Percentiles rank a stretch among this genome's conserved stretches.
Conservation (phyloP, 164 flowering plant species). For the Magnolia officinalis region DNA sequence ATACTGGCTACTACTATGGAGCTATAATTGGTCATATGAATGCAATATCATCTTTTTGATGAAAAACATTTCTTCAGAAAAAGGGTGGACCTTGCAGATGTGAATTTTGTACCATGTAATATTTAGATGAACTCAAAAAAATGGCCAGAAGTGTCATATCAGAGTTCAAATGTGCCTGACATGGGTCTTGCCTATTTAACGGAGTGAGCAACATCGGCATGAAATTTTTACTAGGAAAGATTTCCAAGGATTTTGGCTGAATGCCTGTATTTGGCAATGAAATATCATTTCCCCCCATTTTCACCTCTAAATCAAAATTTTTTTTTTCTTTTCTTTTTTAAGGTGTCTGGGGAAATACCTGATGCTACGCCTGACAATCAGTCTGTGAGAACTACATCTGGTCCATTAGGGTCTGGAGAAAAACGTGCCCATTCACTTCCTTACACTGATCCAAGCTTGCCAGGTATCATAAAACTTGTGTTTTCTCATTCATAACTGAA, state of each 20-base stretch:
- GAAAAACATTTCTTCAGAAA: no score
- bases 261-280: not conserved
- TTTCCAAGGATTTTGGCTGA: not conserved
- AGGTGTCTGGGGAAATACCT: slow-evolving; percentile 94
- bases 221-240: not conserved
- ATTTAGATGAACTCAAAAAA: no score
- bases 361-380: slow-evolving; percentile 75
- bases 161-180: not conserved
- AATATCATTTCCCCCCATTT: not conserved
- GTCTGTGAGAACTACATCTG: slow-evolving; percentile 75
- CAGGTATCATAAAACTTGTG: slow-evolving; percentile 45
- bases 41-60: no score
- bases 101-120: no score
- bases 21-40: no score
- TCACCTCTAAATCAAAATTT: not conserved
- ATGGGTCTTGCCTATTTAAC: not conserved
- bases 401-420: slow-evolving; percentile 86
- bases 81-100: no score
- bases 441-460: slow-evolving; percentile 83
- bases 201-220: not conserved
- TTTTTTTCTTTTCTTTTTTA: slow-evolving; percentile 5
- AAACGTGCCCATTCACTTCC: slow-evolving; percentile 66
- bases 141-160: no score
- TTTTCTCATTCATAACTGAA: not conserved
- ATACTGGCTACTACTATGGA: no score